Base-by-base conservation (phyloP, 768 basidiomycete genomes). In the Mycena filopes region DNA sequence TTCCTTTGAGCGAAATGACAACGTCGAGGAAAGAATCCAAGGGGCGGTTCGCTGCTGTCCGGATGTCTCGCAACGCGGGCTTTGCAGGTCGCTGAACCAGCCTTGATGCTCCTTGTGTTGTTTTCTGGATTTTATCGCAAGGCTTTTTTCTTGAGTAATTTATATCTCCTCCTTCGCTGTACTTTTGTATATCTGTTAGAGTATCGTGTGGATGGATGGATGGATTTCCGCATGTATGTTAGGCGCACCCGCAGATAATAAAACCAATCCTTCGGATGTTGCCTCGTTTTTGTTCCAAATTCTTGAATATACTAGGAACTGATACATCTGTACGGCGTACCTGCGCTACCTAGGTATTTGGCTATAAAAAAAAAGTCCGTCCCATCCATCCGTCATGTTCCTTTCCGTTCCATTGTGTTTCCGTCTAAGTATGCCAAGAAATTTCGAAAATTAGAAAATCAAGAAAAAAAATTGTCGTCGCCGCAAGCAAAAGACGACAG, bases 1-100 rank as follows among this genome's bases (percentile, higher is more conserved):
- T 84, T 70, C 85, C 87, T 12, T 75, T 84, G n/a, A 78, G 81
- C 43, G 77, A 84, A 47, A 89, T 89, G 87, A 66, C 82, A 47
- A 67, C 72, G 62, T 68, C 67, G 70, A 70, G 69, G 63, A 68
- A 70, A 13, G 42, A 36, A n/a, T 40, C 60, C 26, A 65, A 70
- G 55, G 68, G 72, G 38, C 70, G 60, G 43, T n/a, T 48, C 23
- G 67, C 74, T 54, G 45, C 64, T 33, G 70, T 80, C 31, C 63
- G 73, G 28, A 74, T 83, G 42, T 77, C 81, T 10, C 74, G 72
- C 48, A 64, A 79, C 59, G 79, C 81, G 18, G 78, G 70, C 50
- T 71, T 83, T 28, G 84, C 83, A 9, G 83, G 84, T 38, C 75
- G 84, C 65, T 85, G 74, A 36, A 38, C 33, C 36, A 42, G 15